phyloP scores from a whole-genome alignment of 495 filamentous ascomycete species.

The Penicillium parvum region DNA sequence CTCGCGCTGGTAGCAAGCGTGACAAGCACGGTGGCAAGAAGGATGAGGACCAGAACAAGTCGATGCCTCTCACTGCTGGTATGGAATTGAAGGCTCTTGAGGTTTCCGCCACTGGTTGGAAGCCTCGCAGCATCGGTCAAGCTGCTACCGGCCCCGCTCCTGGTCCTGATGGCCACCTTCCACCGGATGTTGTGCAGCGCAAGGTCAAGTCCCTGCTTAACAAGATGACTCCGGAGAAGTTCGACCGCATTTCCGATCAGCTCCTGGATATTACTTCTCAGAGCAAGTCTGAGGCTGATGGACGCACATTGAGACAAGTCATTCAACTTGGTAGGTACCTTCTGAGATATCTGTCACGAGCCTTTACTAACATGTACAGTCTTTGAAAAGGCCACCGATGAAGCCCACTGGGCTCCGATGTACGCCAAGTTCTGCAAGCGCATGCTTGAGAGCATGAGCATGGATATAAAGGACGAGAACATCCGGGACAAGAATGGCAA shows the following conservation, averaged over 20 bases:
- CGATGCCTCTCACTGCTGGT: slow-evolving; percentile 83
- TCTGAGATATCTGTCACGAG: too few relatives aligned
- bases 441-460: slow-evolving; percentile 94
- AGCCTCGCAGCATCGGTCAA: slow-evolving; percentile 66
- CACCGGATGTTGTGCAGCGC: slow-evolving; percentile 91
- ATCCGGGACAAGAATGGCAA: slow-evolving; percentile 81
- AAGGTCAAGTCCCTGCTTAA: slow-evolving; percentile 98
- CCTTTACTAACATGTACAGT: too few relatives aligned
- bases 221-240: slow-evolving; percentile 99
- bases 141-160: slow-evolving; percentile 50
- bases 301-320: slow-evolving; percentile 91
- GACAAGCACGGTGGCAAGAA: slow-evolving; percentile 48
- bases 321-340: too few relatives aligned
- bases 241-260: slow-evolving; percentile 90
- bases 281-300: slow-evolving; percentile 92
- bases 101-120: slow-evolving; percentile 74
- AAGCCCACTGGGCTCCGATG: slow-evolving; percentile 98
- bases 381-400: slow-evolving; percentile 98
- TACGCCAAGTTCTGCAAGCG: slow-evolving; percentile 98
- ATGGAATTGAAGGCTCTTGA: slow-evolving; percentile 75
- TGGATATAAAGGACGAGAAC: slow-evolving; percentile 91
- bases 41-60: slow-evolving; percentile 63
- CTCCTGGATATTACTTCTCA: slow-evolving; percentile 90
- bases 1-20: slow-evolving; percentile 44
- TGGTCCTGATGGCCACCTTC: slow-evolving; percentile 56